Base-by-base conservation (phyloP, 1,139 yeast genomes). In the Oligophagozyma castellii region DNA sequence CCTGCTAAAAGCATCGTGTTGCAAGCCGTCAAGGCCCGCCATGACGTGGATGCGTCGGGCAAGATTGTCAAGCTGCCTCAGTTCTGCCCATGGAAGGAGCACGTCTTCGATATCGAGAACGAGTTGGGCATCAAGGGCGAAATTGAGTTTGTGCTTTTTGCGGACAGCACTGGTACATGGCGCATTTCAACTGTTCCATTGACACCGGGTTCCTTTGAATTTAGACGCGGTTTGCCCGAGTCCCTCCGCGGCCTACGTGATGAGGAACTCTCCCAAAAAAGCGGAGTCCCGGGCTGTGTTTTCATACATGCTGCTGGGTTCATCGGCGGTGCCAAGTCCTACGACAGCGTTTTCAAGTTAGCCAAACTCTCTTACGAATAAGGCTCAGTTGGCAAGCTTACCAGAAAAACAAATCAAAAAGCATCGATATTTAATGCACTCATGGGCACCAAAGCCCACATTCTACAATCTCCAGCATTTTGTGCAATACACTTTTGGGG, bases 231-330 rank as follows among this genome's bases (percentile, higher is more conserved):
- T 14, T 65, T 89, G 39, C 95, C 95, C 14, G 92, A 79, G 53
- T 66, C 72, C 20, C 80, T 94, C 84, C 71, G 98, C 61, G 99
- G 99, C 18, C 61, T 86, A 29, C 72, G 98, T 50, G 98, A 89
- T 51, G 86, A 78, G 19, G 79, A 65, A 25, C 65, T 89, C 44
- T 70, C 79, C 38, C 63, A 73, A 39, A 59, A 67, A 42, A 61
- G 84, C 22, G 95, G 93, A 12, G 69, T 89, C 34, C 73, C 70
- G 13, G 95, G 81, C 3, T 80, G 95, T 51, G 73, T 86, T 19
- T 89, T 89, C 52, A 73, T 92, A 33, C 99, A 89, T 46, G 95
- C 96, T 25, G 81, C 94, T 26, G 98, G 99, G 1, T 89, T 89
- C 58, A 89, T 89, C 51, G 98, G 98, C 21, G 99, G 99, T 30